These are phyloP conservation scores for Kwoniella sp. DNA, from an alignment of 768 basidiomycete species.

Conservation along the genomic window DNA sequence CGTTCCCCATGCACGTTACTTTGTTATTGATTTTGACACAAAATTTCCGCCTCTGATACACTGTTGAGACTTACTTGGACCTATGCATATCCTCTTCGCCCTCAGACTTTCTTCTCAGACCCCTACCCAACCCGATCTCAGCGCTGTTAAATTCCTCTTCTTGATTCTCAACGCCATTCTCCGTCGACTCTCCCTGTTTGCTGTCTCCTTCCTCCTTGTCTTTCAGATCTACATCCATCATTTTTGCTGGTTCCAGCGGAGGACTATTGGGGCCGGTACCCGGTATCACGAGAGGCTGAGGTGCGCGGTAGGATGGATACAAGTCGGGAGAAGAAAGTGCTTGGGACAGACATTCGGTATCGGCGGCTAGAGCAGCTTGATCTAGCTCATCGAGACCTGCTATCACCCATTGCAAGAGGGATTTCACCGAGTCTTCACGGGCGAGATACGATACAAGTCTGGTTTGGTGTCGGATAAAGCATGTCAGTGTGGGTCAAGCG, in stretches of 20 bases:
- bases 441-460: slow-evolving; percentile 50
- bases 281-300: slow-evolving; percentile 18
- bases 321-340: slow-evolving; percentile 23
- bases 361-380: slow-evolving; percentile 39
- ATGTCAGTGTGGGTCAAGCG: no score
- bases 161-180: slow-evolving; percentile 5
- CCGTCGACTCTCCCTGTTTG: slow-evolving; percentile 5
- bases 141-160: slow-evolving; percentile 9
- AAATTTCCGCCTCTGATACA: no score
- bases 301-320: slow-evolving; percentile 31
- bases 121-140: slow-evolving; percentile 29
- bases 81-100: slow-evolving; percentile 33
- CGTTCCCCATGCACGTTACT: not conserved
- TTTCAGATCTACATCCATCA: slow-evolving; percentile 7
- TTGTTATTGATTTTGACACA: no score
- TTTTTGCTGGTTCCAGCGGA: slow-evolving; percentile 36
- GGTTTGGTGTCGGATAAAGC: slow-evolving; percentile 60
- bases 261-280: slow-evolving; percentile 33
- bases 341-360: slow-evolving; percentile 22
- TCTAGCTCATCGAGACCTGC: slow-evolving; percentile 54
- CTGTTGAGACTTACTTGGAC: slow-evolving; percentile 39
- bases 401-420: slow-evolving; percentile 50
- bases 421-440: slow-evolving; percentile 40
- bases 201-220: slow-evolving; percentile 10
- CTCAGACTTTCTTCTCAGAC: slow-evolving; percentile 20